Evolutionary conservation across 2,329 filamentous ascomycete genomes (phyloP), one percentile per base, ranked within the genome.

Genomic region (Sporothrix euskadiensis): DNA sequence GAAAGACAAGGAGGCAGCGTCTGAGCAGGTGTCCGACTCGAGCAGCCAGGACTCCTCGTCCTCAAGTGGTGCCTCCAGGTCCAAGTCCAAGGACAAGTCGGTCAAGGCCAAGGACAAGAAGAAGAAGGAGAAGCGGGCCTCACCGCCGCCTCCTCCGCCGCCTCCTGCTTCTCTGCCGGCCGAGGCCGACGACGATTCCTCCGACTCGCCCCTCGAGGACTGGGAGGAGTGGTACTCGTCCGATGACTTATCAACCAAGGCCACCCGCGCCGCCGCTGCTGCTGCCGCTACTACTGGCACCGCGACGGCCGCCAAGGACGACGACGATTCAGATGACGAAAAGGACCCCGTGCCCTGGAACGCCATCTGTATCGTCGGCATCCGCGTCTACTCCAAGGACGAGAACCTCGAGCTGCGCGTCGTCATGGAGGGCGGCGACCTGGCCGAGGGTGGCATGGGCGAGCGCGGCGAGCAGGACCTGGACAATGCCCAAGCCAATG

Each of bases 341-440:
- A 86, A 86, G 68, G 85, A 88, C 75, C 80, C 83, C 32, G 85
- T 88, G 32, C 86, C 88, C 1, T 91, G 89, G 89, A 90, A 90
- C 78, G 88, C 89, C 4, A 84, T 90, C 63, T 87, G 85, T 71
- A 86, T 90, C 22, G 85, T 91, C 0, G 88, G 89, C 0, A 81
- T 91, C 70, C 85, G 88, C 4, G 86, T 91, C 6, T 91, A 90
- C 79, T 85, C 86, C 78, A 87, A 87, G 77, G 83, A 90, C 78
- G 83, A 85, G 61, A 80, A 82, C 44, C 81, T 89, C 2, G 84
- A 88, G 79, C 79, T 89, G n/a, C 82, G 83, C 52, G 84, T 88
- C 14, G 85, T 89, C 26, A 84, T 88, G 80, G 87, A 88, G 77
- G 86, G 86, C 54, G 86, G 85, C 32, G 82, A 85, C 76, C 81